phyloP scores from a whole-genome alignment of 768 basidiomycete genomes.

The Mycena galopus region DNA sequence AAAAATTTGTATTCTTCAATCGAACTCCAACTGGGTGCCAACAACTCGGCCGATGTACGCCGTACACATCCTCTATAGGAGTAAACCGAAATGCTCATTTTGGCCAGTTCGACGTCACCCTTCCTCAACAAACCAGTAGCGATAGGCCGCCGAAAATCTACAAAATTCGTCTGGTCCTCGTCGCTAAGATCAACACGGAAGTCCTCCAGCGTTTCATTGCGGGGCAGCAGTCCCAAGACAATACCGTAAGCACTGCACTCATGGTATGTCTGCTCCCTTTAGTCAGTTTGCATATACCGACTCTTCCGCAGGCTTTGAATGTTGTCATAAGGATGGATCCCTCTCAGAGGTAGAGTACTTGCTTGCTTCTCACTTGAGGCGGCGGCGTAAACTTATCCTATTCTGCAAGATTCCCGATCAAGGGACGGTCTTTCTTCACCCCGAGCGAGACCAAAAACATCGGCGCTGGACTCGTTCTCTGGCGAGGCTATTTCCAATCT shows the following conservation, averaged over 20 bases:
- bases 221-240: slow-evolving; percentile 75
- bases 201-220: slow-evolving; percentile 46
- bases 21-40: slow-evolving; percentile 60
- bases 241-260: slow-evolving; percentile 73
- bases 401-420: slow-evolving; percentile 61
- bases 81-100: slow-evolving; percentile 9
- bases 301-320: slow-evolving; percentile 65
- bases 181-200: slow-evolving; percentile 41
- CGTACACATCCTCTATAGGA: not conserved
- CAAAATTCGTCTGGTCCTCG: slow-evolving; percentile 19
- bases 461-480: slow-evolving; percentile 67
- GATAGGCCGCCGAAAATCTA: slow-evolving; percentile 25
- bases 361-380: not conserved
- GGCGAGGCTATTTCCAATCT: slow-evolving; percentile 83
- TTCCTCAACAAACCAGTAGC: slow-evolving; percentile 37
- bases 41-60: slow-evolving; percentile 48
- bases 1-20: slow-evolving; percentile 67
- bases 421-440: slow-evolving; percentile 81
- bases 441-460: slow-evolving; percentile 64
- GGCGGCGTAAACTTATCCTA: not conserved
- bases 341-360: slow-evolving; percentile 55
- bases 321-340: slow-evolving; percentile 82
- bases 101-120: slow-evolving; percentile 36
- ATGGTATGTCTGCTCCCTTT: slow-evolving; percentile 55
- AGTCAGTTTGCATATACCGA: not conserved